Base-by-base conservation (phyloP, 2,329 filamentous ascomycete species). In the Fonsecaea monophora region DNA sequence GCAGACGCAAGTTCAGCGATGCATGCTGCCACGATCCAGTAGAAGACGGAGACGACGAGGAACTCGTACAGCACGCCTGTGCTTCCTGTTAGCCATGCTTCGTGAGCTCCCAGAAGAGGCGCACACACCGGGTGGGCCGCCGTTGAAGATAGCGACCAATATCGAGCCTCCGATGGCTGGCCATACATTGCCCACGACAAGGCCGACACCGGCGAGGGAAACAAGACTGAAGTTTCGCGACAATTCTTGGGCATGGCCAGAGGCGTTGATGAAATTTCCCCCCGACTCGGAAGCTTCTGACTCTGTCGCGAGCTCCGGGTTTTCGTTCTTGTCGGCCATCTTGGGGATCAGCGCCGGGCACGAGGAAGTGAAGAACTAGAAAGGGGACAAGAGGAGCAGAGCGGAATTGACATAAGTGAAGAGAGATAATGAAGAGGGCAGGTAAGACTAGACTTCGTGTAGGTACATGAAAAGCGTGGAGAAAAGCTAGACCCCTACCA, bases 141-240 rank as follows among this genome's bases (percentile, higher is more conserved):
- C 68, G 50, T 70, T 70, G 64, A 65, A 72, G 50, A 72, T 68
- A n/a, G 70, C 70, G 6, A 72, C 70, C 34, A 68, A 53, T 25
- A 72, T 71, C 13, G 65, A 65, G 4, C 69, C 69, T 35, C 67
- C 70, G 9, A 71, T 63, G 30, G 70, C 70, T 8, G 66, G 83
- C 87, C 87, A 90, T 18, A 87, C 87, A 72, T 89, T 89, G 75
- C 88, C 87, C 32, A 87, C 85, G 0, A 86, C 88, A 57, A 89
- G 77, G 0, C 85, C 87, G 56, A 87, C 81, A 25, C 85, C 86
- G 59, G 86, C 86, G 53, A 89, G 83, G 60, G 83, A 85, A 53
- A 88, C 70, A 7, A 89, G 77, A 45, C 85, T 83, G 75, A 89
- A 90, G 72, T 90, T 87, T 18, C 88, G 82, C 65, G 85, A 82